Base-by-base conservation (phyloP, 768 basidiomycete species). In the Suillus discolor region DNA sequence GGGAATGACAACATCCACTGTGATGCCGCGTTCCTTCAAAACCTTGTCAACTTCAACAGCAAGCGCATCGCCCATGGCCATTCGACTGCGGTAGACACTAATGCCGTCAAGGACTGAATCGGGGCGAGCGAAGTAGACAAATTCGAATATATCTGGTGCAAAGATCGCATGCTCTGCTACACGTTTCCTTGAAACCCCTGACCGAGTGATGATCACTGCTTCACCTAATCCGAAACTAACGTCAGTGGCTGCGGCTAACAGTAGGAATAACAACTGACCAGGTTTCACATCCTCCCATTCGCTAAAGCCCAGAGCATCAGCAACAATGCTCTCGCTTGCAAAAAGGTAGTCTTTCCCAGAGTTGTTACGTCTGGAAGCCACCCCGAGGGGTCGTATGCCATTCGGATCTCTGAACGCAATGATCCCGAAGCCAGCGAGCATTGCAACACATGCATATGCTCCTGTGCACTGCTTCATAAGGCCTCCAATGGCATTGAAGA, bases 61-160 rank as follows among this genome's bases (percentile, higher is more conserved):
- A 57, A 99, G 86, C 6, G 90, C 87, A 74, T 99, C 96, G 63
- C 97, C 97, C 97, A 99, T 99, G 1, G 97, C 95, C 97, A 99
- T 99, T 45, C 97, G 90, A 74, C 94, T 93, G 57, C 97, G 88
- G 78, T 99, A 99, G 54, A 99, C 97, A 73, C 93, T 96, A 77
- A 99, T 89, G 51, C 97, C 96, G 73, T 99, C 96, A 61, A 99
- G 84, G 60, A 98, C 97, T 7, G 95, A 97, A 80, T 99, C 97
- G 0, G 97, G 97, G 63, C 97, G 89, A 8, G 97, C 96, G 75
- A 99, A 95, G 80, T 99, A 99, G 68, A 99, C 97, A 72, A 88
- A 97, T 84, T 99, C 97, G 74, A 99, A 99, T 72, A 99, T 97
- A 79, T 99, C 97, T 25, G 97, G 97, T 1, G 97, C 93, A 74